Base-by-base conservation (phyloP, 2,329 filamentous ascomycete genomes). In the Alternaria brassicicola region DNA sequence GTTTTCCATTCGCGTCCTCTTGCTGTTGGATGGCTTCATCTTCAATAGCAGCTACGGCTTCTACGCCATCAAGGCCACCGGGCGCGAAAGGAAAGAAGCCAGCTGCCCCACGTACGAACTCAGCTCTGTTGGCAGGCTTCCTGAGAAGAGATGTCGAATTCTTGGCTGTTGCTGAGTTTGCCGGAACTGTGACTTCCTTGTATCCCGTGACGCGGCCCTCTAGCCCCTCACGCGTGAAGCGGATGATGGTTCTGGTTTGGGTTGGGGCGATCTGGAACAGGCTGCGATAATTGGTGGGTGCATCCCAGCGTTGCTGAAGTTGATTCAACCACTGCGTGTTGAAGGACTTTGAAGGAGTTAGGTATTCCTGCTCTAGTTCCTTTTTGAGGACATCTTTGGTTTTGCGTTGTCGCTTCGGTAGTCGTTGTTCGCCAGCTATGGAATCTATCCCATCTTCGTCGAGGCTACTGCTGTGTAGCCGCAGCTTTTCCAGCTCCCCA, bases 21-120 rank as follows among this genome's bases (percentile, higher is more conserved):
- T 84, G 83, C 35, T 82, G 81, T 47, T 84, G 81, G 17, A 89
- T 82, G 33, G 87, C 83, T 69, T 94, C 88, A 47, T 93, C 90
- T 74, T 97, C 94, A 51, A 92, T 83, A 4, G 91, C 91, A 26
- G 93, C 92, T 9, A 93, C 89, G 2, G 91, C 90, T 75, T 96
- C 91, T 21, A 97, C 89, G 2, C 88, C 88, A 60, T 97, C 93
- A 13, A 98, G 79, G 1, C 95, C 95, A 54, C 93, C 93, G 0
- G 94, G 94, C 0, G 93, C 89, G 78, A 98, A 97, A 0, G 94
- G 94, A 59, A 97, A 96, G 80, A 96, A 97, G 0, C 94, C 94
- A 7, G 93, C 92, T 33, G 91, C 93, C 13, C 95, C 95, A 61
- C 94, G 86, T 12, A 98, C 93, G 77, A 98, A 97, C 48, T 98